Base-by-base conservation (phyloP, 495 filamentous ascomycete genomes). In the Penicillium desertorum region DNA sequence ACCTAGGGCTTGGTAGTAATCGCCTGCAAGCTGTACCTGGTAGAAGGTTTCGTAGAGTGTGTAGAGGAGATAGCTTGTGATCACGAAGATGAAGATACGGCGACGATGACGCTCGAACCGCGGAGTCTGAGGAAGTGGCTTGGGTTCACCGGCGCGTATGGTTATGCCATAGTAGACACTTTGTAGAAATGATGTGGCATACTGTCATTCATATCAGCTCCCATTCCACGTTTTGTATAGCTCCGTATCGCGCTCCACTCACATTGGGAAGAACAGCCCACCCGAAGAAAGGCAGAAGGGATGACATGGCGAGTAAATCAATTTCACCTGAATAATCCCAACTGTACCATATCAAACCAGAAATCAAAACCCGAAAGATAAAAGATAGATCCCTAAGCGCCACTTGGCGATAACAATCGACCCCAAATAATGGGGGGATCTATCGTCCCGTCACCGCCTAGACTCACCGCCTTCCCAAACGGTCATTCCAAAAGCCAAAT, bases 41-140 rank as follows among this genome's bases (percentile, higher is more conserved):
- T 88, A 87, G 78, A 96, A 90, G 54, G 88, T 87, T 74, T 98
- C 93, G 76, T 92, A 96, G 63, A 98, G 85, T 34, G 90, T 97
- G 77, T 96, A 98, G 57, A 89, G 74, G 19, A 98, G 87, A 74
- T 98, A 98, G 44, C 82, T 67, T 39, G 85, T 71, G 17, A 97
- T 87, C 61, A 98, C 89, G 50, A 83, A 70, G 69, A 92, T 87
- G 70, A 93, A 86, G 69, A 96, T 92, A 63, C 84, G 83, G 25
- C 86, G 88, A 41, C 90, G 86, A 72, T 96, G 88, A 17, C 82
- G 81, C 57, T 77, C 75, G 64, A 81, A 90, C 62, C 83, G 82
- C 0, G 86, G 81, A 2, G 84, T 83, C 55, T 88, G 87, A 0
- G 89, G 91, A 36, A 80, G 76, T 1, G 94, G 94, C 42, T 84